Base-by-base conservation (phyloP, 1,284 basidiomycete species). In the Trichosporon ovoides region DNA sequence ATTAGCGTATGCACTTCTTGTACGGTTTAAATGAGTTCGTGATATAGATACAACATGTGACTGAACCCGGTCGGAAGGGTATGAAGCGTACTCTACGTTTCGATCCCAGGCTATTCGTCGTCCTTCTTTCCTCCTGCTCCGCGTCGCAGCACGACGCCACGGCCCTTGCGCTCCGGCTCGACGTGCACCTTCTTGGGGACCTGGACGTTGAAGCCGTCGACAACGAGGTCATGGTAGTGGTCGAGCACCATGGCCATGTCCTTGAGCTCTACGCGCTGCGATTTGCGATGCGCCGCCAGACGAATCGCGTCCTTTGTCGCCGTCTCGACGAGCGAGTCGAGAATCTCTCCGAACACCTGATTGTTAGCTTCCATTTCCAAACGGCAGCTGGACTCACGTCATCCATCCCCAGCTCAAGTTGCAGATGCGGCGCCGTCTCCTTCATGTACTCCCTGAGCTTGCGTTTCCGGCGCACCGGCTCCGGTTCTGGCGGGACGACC, bases 181-280 rank as follows among this genome's bases (percentile, higher is more conserved):
- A 63, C 52, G 56, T 73, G 72, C n/a, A 66, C 55, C 11, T 60
- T 65, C 31, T 68, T 64, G 11, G 68, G 66, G 20, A 68, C 61
- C 24, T 63, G 60, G 5, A 62, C 70, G 56, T 71, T 68, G 61
- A 72, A 75, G 9, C 72, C 71, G 4, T 71, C 70, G 22, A 71
- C 66, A 18, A 61, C 63, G 12, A 70, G 63, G 53, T 65, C 65
- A 58, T 69, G 70, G 38, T 58, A 59, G 38, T 67, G 59, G 22
- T 71, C 71, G 66, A 59, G 60, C 34, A 66, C 69, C 20, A 64
- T 64, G 3, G 72, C 72, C 56, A 71, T 60, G 62, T 76, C 74
- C 52, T 67, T 72, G 33, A 70, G 31, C 59, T 73, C 73, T 28
- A 76, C 71, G 28, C 67, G 70, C 9, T 61, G 56, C 3, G 61